Evolutionary conservation across 2,329 filamentous ascomycete species (phyloP), one percentile per base, ranked within the genome.

Genomic region (Cladorrhinum sp.): DNA sequence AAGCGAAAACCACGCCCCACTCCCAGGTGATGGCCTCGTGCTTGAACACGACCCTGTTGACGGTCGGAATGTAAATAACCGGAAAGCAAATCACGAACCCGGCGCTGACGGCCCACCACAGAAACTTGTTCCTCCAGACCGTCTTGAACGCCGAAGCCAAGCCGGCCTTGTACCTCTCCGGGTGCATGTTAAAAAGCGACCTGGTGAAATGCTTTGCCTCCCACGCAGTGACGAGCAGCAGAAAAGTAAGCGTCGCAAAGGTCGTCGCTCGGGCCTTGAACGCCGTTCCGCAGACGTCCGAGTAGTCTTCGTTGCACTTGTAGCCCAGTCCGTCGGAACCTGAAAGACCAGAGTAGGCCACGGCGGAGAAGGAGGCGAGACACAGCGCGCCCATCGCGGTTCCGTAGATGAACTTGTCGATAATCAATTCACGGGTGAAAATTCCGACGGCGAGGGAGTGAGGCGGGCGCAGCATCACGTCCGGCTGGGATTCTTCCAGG

Each of bases 121-220:
- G 74, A 75, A 91, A 90, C 62, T 81, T 79, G 74, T 91, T 91
- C 66, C 83, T 78, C 78, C 84, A 88, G 12, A 91, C 77, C n/a
- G 88, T 88, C 66, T 74, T 75, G 68, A 84, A 80, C 10, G 85
- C 76, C 0, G 81, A 79, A 45, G 79, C 72, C 1, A 77, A 76
- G 0, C 82, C 82, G n/a, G n/a, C n/a, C 2, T 67, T 66, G 75
- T 78, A 82, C 32, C 77, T 72, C 63, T 80, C 76, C 0, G 79
- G 79, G 62, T 86, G 79, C 83, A 90, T 88, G 67, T 81, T 79
- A 75, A 91, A 91, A 66, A 91, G 80, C 20, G 84, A 88, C 50
- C 86, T 83, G 16, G 84, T 84, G 73, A 89, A 87, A 66, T 90
- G 85, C 71, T 90, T 86, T 69, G 89, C 86, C 73, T 91, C 87